phyloP scores from a whole-genome alignment of 2,329 filamentous ascomycete species.

The Monosporascus sp. region DNA sequence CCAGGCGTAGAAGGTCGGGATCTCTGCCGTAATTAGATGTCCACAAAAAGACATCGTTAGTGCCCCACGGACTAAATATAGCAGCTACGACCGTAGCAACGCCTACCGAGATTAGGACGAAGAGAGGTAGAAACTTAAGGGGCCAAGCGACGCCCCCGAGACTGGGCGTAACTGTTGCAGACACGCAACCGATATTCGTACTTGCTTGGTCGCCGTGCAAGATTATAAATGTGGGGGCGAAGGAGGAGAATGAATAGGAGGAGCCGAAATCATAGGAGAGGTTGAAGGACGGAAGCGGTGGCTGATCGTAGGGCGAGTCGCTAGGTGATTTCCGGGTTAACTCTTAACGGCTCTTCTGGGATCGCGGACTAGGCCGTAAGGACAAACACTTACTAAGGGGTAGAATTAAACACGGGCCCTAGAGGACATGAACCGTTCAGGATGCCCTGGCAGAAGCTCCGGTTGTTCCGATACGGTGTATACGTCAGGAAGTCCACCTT shows the following conservation, averaged over 20 bases:
- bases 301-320: slow-evolving; percentile 19
- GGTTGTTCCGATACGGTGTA: slow-evolving; percentile 45
- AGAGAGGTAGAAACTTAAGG: slow-evolving; percentile 70
- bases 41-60: slow-evolving; percentile 86
- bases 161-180: slow-evolving; percentile 77
- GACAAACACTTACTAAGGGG: slow-evolving; percentile 32
- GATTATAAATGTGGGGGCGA: slow-evolving; percentile 68
- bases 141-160: slow-evolving; percentile 66
- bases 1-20: slow-evolving; percentile 81
- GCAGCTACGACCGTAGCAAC: slow-evolving; percentile 78
- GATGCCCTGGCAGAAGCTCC: slow-evolving; percentile 62
- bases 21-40: slow-evolving; percentile 97
- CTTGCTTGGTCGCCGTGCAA: slow-evolving; percentile 64
- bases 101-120: slow-evolving; percentile 73
- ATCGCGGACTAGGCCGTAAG: not conserved
- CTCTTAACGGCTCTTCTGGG: not conserved
- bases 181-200: slow-evolving; percentile 71
- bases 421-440: slow-evolving; percentile 68
- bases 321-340: slow-evolving; percentile 11
- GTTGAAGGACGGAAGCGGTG: slow-evolving; percentile 64
- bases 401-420: slow-evolving; percentile 60
- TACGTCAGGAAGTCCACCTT: slow-evolving; percentile 74
- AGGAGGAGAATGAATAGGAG: slow-evolving; percentile 81
- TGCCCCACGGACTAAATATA: slow-evolving; percentile 91
- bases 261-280: slow-evolving; percentile 70